Base-by-base conservation (phyloP, 306 rosid genomes). In the Vigna angularis region DNA sequence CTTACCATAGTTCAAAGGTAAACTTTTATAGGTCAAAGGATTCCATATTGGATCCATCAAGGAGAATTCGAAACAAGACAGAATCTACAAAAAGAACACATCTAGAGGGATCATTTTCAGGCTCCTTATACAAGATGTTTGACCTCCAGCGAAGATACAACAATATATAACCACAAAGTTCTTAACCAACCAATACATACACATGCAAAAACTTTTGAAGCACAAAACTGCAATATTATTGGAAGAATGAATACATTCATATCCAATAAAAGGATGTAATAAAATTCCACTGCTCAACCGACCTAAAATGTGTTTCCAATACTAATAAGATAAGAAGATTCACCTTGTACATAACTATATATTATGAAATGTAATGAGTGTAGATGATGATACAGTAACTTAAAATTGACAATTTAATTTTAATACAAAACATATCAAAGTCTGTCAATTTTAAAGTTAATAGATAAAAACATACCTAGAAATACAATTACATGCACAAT, bases 1-100 rank as follows among this genome's bases (percentile, higher is more conserved):
- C 62, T 40, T 26, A 11, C 44, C 13, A 0, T 22, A 68, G 65
- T 48, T 17, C 14, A 34, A 30, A 53, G 16, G 65, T 16, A 61
- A 28, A 72, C 49, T 78, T 73, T 40, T 15, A 55, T 18, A 10
- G 55, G 20, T 13, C 17, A 63, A 42, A 9, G 44, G 83, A 15
- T 64, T 50, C 74, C 45, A 34, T 8, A 80, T 70, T 59, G 13
- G 36, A 42, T n/a, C 66, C 8, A 38, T 36, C 52, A 28, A 22
- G 74, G 14, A 77, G 26, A 66, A 16, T 51, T 10, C 36, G 22
- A 51, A 72, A 18, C 22, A 36, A 11, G 52, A 38, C 14, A 52
- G 32, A 56, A 53, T 12, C 20, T n/a, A 40, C 47, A 52, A 79
- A 47, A 34, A 49, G 16, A 28, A 62, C 50, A 20, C 24, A 20